Conservation (phyloP, 352 stramenopile genomes). For the Phytopythium boreale region DNA sequence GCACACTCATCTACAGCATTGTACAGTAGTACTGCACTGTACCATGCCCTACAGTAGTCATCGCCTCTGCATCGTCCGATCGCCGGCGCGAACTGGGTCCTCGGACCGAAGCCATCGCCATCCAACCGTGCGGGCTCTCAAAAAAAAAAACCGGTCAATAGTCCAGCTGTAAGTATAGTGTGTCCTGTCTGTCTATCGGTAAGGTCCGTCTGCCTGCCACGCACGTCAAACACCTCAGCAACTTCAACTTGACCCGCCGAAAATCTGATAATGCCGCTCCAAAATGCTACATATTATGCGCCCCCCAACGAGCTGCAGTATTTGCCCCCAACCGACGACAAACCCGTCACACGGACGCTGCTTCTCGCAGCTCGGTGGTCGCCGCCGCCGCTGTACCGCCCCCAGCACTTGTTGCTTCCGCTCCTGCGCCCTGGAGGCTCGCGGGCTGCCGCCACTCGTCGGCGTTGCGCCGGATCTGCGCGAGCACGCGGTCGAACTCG, state of each 20-base stretch:
- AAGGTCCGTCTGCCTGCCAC: too few species aligned
- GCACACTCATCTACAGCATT: background rate
- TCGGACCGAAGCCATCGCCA: background rate
- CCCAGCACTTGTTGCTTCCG: background rate
- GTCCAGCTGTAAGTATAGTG: background rate
- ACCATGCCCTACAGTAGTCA: background rate
- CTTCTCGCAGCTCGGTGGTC: background rate
- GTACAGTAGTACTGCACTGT: background rate
- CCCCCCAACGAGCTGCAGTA: too few species aligned
- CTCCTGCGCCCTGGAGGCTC: background rate
- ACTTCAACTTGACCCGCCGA: too few species aligned
- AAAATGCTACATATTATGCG: too few species aligned
- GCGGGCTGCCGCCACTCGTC: constrained; percentile 27
- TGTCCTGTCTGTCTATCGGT: background rate
- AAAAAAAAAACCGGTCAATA: background rate
- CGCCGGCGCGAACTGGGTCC: background rate
- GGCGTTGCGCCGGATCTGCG: constrained; percentile 45
- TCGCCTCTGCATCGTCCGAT: background rate
- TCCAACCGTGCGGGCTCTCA: background rate
- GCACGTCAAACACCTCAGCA: too few species aligned
- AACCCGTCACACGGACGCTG: background rate
- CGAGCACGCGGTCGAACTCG: constrained; percentile 45
- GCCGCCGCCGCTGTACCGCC: background rate
- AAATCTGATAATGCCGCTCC: too few species aligned
- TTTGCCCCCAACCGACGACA: too few species aligned